These are phyloP conservation scores for Suillus cothurnatus DNA, from an alignment of 768 basidiomycete genomes.

Conservation along the genomic window DNA sequence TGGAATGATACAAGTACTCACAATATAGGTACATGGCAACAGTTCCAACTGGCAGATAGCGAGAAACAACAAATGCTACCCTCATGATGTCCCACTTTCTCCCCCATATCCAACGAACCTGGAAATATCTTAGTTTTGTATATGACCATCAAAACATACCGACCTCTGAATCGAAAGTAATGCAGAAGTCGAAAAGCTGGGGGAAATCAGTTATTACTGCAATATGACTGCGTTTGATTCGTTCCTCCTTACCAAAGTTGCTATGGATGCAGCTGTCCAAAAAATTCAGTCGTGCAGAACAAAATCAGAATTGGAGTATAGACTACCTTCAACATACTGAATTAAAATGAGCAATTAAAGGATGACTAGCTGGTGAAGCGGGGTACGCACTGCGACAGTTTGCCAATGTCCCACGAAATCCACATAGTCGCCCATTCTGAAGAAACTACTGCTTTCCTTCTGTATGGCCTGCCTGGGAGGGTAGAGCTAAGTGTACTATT, in stretches of 20 bases:
- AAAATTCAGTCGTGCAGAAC: neutral
- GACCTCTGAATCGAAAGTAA: slow-evolving; percentile 10
- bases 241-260: neutral
- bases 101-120: slow-evolving; percentile 22
- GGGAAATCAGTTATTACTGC: neutral
- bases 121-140: neutral
- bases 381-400: neutral
- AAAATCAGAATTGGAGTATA: neutral
- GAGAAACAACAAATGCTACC: slow-evolving; percentile 20
- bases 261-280: neutral
- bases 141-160: neutral
- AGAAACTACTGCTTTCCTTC: neutral
- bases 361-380: neutral
- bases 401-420: neutral
- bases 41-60: slow-evolving; percentile 24
- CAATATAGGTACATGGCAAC: slow-evolving; percentile 11
- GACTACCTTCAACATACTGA: slow-evolving; percentile 3
- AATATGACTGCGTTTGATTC: neutral
- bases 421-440: neutral
- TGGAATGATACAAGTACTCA: neutral
- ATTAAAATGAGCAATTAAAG: neutral
- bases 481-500: neutral
- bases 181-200: slow-evolving; percentile 5
- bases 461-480: no score
- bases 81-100: slow-evolving; percentile 20